Percentiles rank a stretch among this genome's conserved stretches.
Evolutionary conservation across 306 rosid genomes (phyloP).

Genomic region (Erythrophleum fordii): DNA sequence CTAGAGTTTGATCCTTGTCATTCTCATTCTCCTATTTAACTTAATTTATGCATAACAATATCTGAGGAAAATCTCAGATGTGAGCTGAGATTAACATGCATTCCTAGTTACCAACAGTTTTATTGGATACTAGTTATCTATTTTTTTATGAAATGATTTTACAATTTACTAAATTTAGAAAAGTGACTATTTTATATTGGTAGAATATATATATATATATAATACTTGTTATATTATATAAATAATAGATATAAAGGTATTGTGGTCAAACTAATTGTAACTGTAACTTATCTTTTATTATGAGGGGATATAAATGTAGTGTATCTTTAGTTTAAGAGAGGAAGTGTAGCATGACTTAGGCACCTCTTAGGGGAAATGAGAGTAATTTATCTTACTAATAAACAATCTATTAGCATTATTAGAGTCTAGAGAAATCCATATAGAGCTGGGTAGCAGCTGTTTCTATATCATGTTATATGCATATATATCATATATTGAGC

Average conservation of each 20-base stretch:
- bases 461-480: background rate
- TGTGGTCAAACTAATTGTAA: background rate
- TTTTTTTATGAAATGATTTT: background rate
- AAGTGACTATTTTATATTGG: background rate
- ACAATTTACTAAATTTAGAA: background rate
- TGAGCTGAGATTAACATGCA: constrained; percentile 21
- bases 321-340: background rate
- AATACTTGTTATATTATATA: too few relatives aligned
- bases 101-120: background rate
- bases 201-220: too few relatives aligned
- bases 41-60: background rate
- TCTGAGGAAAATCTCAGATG: constrained; percentile 17
- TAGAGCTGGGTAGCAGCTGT: background rate
- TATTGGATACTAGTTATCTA: background rate
- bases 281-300: background rate
- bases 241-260: too few relatives aligned
- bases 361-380: background rate
- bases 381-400: background rate
- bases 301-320: background rate
- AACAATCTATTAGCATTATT: constrained; percentile 1
- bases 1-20: background rate
- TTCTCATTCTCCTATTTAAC: background rate
- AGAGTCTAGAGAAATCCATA: background rate
- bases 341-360: background rate
- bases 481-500: constrained; percentile 5